Evolutionary conservation across 169 alveolate species (phyloP).

Genomic region (Plasmodium cynomolgi): DNA sequence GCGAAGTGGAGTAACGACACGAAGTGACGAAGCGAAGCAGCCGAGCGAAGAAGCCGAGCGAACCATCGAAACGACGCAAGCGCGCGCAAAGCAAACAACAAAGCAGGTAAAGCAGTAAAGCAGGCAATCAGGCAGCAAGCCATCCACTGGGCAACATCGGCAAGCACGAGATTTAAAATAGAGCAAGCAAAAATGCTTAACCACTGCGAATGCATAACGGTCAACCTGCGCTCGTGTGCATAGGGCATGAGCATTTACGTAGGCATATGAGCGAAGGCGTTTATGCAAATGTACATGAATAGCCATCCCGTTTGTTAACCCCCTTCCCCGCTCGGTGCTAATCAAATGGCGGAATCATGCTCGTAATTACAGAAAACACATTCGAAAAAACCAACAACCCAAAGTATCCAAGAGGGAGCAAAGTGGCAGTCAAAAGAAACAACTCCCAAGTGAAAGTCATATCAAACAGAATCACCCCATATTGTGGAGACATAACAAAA

Average conservation of each 20-base stretch:
- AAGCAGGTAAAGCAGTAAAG: background rate
- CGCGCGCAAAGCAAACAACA: background rate
- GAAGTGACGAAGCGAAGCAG: background rate
- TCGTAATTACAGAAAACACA: conserved; percentile 65
- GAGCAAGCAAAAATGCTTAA: conserved; percentile 1
- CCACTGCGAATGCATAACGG: background rate
- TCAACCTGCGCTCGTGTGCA: conserved; percentile 8
- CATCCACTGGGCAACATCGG: background rate
- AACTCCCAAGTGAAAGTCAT: conserved; percentile 57
- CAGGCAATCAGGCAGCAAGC: background rate
- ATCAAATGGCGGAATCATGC: conserved; percentile 46
- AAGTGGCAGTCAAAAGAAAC: conserved; percentile 32
- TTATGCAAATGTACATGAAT: conserved; percentile 7
- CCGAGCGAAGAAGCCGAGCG: background rate
- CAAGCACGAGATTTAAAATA: conserved; percentile 7
- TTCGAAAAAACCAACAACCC: conserved; percentile 25
- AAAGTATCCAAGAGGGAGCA: conserved; percentile 20
- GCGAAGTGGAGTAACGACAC: background rate
- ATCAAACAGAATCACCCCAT: conserved; percentile 67
- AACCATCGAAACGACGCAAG: background rate
- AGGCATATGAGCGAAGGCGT: background rate
- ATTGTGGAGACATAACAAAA: conserved; percentile 52
- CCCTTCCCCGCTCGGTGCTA: background rate
- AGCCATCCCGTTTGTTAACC: background rate
- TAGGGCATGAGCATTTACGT: background rate